Percentiles rank a stretch among this genome's conserved stretches.
Conservation (phyloP, 768 basidiomycete species). For the Sistotremastrum suecicum region DNA sequence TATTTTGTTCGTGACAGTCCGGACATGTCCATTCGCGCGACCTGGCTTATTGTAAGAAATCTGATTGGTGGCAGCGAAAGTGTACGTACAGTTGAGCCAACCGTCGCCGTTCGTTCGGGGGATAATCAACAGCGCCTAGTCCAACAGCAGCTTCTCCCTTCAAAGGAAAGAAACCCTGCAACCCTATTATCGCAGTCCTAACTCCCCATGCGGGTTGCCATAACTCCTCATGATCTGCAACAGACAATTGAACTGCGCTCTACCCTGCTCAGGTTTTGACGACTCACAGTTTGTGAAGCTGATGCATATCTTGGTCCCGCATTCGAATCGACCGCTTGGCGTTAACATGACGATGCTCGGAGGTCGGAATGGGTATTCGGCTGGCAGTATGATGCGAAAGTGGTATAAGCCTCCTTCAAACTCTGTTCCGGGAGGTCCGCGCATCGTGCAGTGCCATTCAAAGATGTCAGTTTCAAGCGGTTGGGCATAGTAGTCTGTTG, state of each 20-base stretch:
- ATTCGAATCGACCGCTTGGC: conserved; percentile 92
- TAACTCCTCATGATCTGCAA: conserved; percentile 78
- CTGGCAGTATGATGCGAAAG: conserved; percentile 77
- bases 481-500: conserved; percentile 73
- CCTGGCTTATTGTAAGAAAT: conserved; percentile 23
- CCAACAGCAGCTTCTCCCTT: conserved; percentile 80
- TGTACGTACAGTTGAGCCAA: conserved; percentile 55
- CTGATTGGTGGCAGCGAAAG: not conserved
- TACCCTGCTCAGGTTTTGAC: conserved; percentile 7
- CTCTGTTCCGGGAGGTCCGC: conserved; percentile 77
- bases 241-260: conserved; percentile 8
- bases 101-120: conserved; percentile 58
- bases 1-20: conserved; percentile 52
- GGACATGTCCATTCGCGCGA: conserved; percentile 75
- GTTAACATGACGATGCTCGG: conserved; percentile 94
- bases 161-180: conserved; percentile 81
- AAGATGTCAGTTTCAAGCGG: conserved; percentile 35
- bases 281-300: conserved; percentile 79
- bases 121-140: conserved; percentile 78
- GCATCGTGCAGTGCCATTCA: conserved; percentile 97
- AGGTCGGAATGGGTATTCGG: conserved; percentile 93
- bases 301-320: conserved; percentile 93
- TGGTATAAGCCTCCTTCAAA: conserved; percentile 96
- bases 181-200: conserved; percentile 79
- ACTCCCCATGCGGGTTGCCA: conserved; percentile 99